Evolutionary conservation across 1,284 basidiomycete genomes (phyloP), one percentile per base, ranked within the genome.

Genomic region (Ceratobasidium sp.): DNA sequence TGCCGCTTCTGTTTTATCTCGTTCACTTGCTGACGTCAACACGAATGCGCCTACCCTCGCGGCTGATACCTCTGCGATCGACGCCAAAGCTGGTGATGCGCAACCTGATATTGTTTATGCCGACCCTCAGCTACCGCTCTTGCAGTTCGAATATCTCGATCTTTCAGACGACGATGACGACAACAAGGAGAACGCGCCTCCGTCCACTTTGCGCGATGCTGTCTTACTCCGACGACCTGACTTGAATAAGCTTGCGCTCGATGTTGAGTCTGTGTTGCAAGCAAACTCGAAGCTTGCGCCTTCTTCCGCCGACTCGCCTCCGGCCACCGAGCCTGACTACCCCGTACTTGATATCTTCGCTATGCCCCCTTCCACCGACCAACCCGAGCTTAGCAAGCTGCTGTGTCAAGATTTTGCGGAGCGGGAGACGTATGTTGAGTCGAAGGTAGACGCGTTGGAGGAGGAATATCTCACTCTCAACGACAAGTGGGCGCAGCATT

Each of bases 381-480:
- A 29, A 31, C 11, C 8, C 24, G 62, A 63, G 44, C 48, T 63
- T 63, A 63, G 67, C 27, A 33, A 60, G 19, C 5, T 60, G 27
- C 41, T 71, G 11, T 41, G 45, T 9, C 17, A 31, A 1, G 45
- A 85, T 74, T 88, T 94, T 77, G 84, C 84, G 51, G 83, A 85
- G 75, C 87, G 88, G 36, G 85, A 90, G 78, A 82, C 82, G 2
- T 81, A 84, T 45, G 80, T 90, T 31, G 81, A 85, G 36, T 86
- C 85, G 74, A 94, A 94, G 81, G 82, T 87, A 3, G 81, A 86
- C 56, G 82, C 82, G 19, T 83, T 96, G 45, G 86, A 86, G 64
- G 85, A 86, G 69, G 90, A 95, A 80, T 96, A 96, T 80, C 79
- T 90, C 48, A 80, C 83, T 19, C 83, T 93, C 48, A 90, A 96